Conservation (phyloP, 257 asterid genomes). For the Linaria vulgaris region DNA sequence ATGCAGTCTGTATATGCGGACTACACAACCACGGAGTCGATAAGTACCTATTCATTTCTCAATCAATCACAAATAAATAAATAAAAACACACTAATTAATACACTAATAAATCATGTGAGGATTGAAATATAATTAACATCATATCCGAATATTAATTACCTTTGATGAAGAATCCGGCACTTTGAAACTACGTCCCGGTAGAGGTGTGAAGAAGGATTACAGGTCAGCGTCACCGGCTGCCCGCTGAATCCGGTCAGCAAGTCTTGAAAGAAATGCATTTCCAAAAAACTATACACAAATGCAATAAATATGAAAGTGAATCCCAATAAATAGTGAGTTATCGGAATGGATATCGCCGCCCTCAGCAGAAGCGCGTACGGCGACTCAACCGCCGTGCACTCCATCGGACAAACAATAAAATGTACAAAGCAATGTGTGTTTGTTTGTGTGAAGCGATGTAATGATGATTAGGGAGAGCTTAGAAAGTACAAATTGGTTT, state of each 20-base stretch:
- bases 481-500: too few relatives aligned
- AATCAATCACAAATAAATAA: too few relatives aligned
- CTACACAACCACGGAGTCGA: conserved; percentile 86
- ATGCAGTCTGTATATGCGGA: conserved; percentile 79
- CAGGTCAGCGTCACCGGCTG: conserved; percentile 52
- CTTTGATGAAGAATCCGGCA: conserved; percentile 69
- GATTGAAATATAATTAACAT: too few relatives aligned
- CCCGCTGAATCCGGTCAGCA: conserved; percentile 71
- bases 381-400: conserved; percentile 34
- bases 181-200: conserved; percentile 56
- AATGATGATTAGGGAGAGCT: too few relatives aligned
- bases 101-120: too few relatives aligned
- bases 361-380: conserved; percentile 44
- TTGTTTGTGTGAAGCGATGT: too few relatives aligned
- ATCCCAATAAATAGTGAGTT: conserved; percentile 47
- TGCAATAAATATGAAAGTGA: conserved; percentile 31
- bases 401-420: background rate
- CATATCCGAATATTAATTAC: too few relatives aligned
- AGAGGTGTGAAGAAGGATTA: conserved; percentile 49
- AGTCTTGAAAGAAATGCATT: conserved; percentile 57
- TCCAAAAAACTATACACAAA: conserved; percentile 60
- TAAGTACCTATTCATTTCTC: conserved; percentile 43
- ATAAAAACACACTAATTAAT: background rate
- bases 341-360: conserved; percentile 48
- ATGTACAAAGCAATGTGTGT: too few relatives aligned